Conservation (phyloP, 371 early-diverging fungal species). For the Amoeboradix gromovi region DNA sequence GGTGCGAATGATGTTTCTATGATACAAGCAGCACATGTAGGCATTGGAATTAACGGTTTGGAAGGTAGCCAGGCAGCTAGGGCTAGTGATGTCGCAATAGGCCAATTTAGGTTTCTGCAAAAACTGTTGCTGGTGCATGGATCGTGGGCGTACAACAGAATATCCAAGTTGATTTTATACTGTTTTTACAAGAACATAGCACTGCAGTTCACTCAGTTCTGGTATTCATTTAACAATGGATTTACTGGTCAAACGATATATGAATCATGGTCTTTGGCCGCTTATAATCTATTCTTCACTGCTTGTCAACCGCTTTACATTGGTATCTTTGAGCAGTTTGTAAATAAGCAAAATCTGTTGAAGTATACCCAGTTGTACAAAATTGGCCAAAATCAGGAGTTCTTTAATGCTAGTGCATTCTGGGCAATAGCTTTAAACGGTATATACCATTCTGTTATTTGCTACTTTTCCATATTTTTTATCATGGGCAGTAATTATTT, state of each 20-base stretch:
- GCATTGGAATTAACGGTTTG: conserved; percentile 91
- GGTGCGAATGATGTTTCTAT: conserved; percentile 98
- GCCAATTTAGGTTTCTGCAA: conserved; percentile 62
- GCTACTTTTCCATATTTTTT: conserved; percentile 6
- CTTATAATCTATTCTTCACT: conserved; percentile 65
- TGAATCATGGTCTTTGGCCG: conserved; percentile 71
- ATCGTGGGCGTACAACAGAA: conserved; percentile 78
- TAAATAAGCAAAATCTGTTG: conserved; percentile 64
- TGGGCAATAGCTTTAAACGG: conserved; percentile 83
- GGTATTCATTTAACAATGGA: conserved; percentile 65
- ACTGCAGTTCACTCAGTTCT: conserved; percentile 83
- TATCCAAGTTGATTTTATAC: conserved; percentile 37
- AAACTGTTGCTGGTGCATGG: conserved; percentile 88
- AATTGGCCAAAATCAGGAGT: conserved; percentile 57
- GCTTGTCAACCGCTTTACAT: conserved; percentile 57
- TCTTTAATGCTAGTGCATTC: conserved; percentile 68
- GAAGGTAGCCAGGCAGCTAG: conserved; percentile 93
- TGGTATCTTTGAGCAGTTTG: conserved; percentile 76
- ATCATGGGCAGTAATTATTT: conserved; percentile 5
- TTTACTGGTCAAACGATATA: conserved; percentile 72
- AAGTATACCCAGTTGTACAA: conserved; percentile 86
- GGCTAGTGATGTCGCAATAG: conserved; percentile 85
- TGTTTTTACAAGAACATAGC: conserved; percentile 37
- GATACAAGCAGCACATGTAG: conserved; percentile 96
- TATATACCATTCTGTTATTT: conserved; percentile 55